Evolutionary conservation across 768 basidiomycete species (phyloP).

Genomic region (Pholiota microspora): DNA sequence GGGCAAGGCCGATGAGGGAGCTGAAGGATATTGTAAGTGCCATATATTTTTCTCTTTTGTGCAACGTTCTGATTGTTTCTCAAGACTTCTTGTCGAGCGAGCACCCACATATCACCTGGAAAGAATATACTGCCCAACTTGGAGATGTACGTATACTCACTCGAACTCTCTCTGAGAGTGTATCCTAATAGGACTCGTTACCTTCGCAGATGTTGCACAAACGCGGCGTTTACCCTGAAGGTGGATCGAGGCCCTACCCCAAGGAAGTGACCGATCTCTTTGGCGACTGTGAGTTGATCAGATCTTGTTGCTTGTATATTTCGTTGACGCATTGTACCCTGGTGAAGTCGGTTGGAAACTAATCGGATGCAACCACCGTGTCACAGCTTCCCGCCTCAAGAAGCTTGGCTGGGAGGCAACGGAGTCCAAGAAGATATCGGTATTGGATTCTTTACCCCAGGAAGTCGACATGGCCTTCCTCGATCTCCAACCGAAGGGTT

Average conservation of each 20-base stretch:
- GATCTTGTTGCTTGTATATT: background rate
- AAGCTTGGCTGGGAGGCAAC: constrained; percentile 39
- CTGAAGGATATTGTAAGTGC: constrained; percentile 38
- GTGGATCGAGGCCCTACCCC: constrained; percentile 31
- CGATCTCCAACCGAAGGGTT: constrained; percentile 12
- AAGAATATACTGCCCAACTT: constrained; percentile 30
- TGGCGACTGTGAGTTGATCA: constrained; percentile 33
- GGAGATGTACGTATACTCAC: constrained; percentile 27
- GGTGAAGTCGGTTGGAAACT: constrained; percentile 39
- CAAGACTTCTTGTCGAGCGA: constrained; percentile 34
- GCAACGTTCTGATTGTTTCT: background rate
- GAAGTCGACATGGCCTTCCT: constrained; percentile 22
- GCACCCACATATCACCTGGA: constrained; percentile 26
- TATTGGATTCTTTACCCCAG: constrained; percentile 21
- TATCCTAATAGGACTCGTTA: too few species aligned
- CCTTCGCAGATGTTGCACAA: constrained; percentile 28
- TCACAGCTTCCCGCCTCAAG: constrained; percentile 31
- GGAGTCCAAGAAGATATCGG: constrained; percentile 17
- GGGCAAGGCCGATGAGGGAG: constrained; percentile 39
- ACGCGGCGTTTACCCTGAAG: constrained; percentile 30
- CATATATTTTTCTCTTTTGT: background rate
- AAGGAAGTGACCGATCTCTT: constrained; percentile 31
- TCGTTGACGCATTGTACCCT: too few species aligned
- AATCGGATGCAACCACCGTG: constrained; percentile 36
- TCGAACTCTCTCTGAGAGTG: background rate